Evolutionary conservation across 768 basidiomycete genomes (phyloP), one percentile per base, ranked within the genome.

Genomic region (Phanerochaete carnosa): DNA sequence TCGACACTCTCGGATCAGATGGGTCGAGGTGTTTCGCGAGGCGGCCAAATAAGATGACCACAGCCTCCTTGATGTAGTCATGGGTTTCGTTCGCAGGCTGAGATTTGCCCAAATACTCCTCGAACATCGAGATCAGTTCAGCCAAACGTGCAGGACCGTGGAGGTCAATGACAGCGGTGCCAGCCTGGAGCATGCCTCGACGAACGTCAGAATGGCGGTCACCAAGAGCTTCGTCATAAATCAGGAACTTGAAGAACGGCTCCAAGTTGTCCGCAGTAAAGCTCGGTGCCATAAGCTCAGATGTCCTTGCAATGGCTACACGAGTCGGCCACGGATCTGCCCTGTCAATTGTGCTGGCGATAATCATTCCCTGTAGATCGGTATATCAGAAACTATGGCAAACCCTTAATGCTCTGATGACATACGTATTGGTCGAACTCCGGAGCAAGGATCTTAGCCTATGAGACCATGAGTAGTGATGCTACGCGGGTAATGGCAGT

Each of bases 341-440:
- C 26, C 90, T 84, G 66, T 93, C 89, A n/a, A 98, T 75, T 43
- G 88, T 95, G 65, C 87, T 83, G 22, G 91, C 85, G 53, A 96
- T 88, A 54, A 98, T 82, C 91, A 98, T 96, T 16, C 97, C 97
- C 94, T 95, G 63, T 25, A 39, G 52, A 51, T n/a, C n/a, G n/a
- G 2, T 45, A 32, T 45, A 45, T 56, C 25, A 37, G n/a, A 22
- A 28, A 9, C 13, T 3, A 39, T 12, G 54, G 3, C 33, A 29
- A 3, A 23, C 6, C 8, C n/a, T 43, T 29, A 32, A 15, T 8
- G 19, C 63, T 6, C 69, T 45, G n/a, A 39, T 26, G 25, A 47
- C 89, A 49, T 57, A 94, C 94, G 73, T 90, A 99, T 82, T 89
- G 77, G 71, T 98, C 97, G 68, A 92, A 98, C 72, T 97, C 93